These are phyloP conservation scores for Diaporthe ilicicola DNA, from an alignment of 2,329 filamentous ascomycete species.

Conservation along the genomic window DNA sequence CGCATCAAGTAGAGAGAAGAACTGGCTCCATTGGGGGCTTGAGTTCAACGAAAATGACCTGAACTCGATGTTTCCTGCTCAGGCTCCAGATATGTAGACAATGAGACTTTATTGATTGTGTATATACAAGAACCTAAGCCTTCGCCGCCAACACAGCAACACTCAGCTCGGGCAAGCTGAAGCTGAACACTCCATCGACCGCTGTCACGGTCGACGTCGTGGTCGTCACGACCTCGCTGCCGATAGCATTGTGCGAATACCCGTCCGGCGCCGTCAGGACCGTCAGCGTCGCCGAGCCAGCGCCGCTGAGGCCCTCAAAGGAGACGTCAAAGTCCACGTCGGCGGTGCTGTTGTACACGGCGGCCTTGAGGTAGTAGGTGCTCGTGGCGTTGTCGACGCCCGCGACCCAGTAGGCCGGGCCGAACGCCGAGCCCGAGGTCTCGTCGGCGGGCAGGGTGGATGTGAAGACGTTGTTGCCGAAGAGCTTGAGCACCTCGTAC, in stretches of 20 bases:
- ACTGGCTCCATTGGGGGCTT: neutral
- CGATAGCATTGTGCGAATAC: slow-evolving; percentile 54
- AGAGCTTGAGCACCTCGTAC: slow-evolving; percentile 31
- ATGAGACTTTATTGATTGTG: no score
- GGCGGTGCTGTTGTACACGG: slow-evolving; percentile 53
- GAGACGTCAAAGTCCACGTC: slow-evolving; percentile 54
- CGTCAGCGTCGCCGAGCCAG: slow-evolving; percentile 52
- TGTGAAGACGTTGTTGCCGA: slow-evolving; percentile 26
- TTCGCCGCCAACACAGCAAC: slow-evolving; percentile 62
- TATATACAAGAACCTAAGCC: neutral
- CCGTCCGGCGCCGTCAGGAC: slow-evolving; percentile 55
- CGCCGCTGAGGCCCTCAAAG: slow-evolving; percentile 53
- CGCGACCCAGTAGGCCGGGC: slow-evolving; percentile 32
- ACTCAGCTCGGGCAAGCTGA: slow-evolving; percentile 62
- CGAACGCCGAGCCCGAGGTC: slow-evolving; percentile 18
- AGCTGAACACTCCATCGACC: slow-evolving; percentile 58
- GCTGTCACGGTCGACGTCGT: slow-evolving; percentile 50
- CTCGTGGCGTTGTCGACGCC: slow-evolving; percentile 35
- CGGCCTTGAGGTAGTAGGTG: slow-evolving; percentile 31
- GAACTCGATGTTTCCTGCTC: neutral
- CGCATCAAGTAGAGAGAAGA: neutral
- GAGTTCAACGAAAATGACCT: neutral
- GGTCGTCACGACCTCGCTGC: slow-evolving; percentile 59
- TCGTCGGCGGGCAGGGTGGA: slow-evolving; percentile 37
- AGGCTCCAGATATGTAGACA: no score